A percentile compares a stretch with the other conserved stretches of the same genome.
Evolutionary conservation across 1,139 yeast genomes (phyloP).

Genomic region (Hansenula lynferdii): DNA sequence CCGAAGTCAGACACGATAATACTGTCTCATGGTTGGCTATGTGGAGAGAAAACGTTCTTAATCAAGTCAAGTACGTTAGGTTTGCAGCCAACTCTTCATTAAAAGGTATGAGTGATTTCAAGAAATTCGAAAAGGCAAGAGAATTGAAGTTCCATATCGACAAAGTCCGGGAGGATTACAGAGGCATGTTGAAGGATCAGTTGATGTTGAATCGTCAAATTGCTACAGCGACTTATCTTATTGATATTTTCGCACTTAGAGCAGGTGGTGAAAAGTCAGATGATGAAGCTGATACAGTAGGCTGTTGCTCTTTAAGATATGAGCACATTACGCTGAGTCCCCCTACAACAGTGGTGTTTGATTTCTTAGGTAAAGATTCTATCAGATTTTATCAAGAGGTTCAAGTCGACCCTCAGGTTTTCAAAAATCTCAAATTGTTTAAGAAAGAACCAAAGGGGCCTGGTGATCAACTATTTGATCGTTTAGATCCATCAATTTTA

Average conservation of each 20-base stretch:
- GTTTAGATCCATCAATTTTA: slow-evolving; percentile 76
- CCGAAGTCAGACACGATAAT: slow-evolving; percentile 80
- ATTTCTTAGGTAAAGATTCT: slow-evolving; percentile 94
- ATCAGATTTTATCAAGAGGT: slow-evolving; percentile 91
- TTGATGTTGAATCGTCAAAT: slow-evolving; percentile 86
- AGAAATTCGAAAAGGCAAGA: slow-evolving; percentile 91
- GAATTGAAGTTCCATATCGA: slow-evolving; percentile 72
- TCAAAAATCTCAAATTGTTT: slow-evolving; percentile 80
- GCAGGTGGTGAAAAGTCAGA: slow-evolving; percentile 98
- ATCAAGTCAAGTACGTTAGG: slow-evolving; percentile 79
- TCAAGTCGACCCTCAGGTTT: slow-evolving; percentile 84
- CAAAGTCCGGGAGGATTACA: slow-evolving; percentile 71
- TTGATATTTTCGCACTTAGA: slow-evolving; percentile 93
- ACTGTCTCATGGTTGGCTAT: slow-evolving; percentile 95
- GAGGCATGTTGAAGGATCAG: slow-evolving; percentile 61
- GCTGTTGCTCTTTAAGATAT: slow-evolving; percentile 89
- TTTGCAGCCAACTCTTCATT: slow-evolving; percentile 89
- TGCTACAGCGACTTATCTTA: slow-evolving; percentile 90
- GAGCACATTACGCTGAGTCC: slow-evolving; percentile 87
- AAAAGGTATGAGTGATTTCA: slow-evolving; percentile 87
- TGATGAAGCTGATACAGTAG: slow-evolving; percentile 97
- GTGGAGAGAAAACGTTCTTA: slow-evolving; percentile 94
- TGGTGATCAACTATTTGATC: slow-evolving; percentile 90
- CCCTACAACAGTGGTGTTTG: slow-evolving; percentile 86
- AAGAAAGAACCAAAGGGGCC: slow-evolving; percentile 84